Conservation (phyloP, 1,284 basidiomycete genomes). For the Naganishia cerealis region DNA sequence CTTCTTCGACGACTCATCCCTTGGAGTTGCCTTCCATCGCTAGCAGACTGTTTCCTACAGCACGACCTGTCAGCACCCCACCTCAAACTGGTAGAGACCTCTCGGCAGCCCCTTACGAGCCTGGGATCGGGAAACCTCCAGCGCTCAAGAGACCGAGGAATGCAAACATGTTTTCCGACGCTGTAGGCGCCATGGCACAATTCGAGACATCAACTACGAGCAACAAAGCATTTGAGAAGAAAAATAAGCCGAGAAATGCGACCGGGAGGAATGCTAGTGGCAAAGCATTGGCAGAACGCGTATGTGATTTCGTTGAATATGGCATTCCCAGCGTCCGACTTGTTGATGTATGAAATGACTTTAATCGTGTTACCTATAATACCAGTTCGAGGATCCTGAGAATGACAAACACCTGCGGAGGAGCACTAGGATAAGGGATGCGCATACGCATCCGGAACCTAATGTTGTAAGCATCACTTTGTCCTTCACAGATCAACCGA, state of each 20-base stretch:
- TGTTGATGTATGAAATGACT: not conserved
- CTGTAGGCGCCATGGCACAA: not conserved
- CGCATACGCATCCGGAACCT: slow-evolving; percentile 4
- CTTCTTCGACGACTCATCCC: slow-evolving; percentile 10
- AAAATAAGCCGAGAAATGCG: slow-evolving; percentile 36
- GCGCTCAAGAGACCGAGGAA: slow-evolving; percentile 50
- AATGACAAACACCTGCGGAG: slow-evolving; percentile 3
- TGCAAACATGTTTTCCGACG: slow-evolving; percentile 1
- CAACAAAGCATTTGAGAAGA: slow-evolving; percentile 26
- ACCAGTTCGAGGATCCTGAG: slow-evolving; percentile 14
- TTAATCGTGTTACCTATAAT: not conserved
- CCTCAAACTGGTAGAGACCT: not conserved
- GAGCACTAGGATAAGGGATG: slow-evolving; percentile 3
- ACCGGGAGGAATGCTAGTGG: slow-evolving; percentile 39
- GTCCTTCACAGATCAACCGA: not conserved
- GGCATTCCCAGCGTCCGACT: not conserved
- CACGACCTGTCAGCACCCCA: slow-evolving; percentile 58
- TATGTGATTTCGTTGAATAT: slow-evolving; percentile 7
- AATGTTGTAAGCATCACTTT: not conserved
- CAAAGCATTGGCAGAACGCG: slow-evolving; percentile 33
- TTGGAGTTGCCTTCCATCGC: slow-evolving; percentile 34
- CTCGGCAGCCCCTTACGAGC: slow-evolving; percentile 70
- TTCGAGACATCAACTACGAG: slow-evolving; percentile 14
- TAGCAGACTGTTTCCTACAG: slow-evolving; percentile 40
- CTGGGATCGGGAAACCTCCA: slow-evolving; percentile 56